Evolutionary conservation across 2,329 filamentous ascomycete species (phyloP).

Genomic region (Pseudocercospora musae): DNA sequence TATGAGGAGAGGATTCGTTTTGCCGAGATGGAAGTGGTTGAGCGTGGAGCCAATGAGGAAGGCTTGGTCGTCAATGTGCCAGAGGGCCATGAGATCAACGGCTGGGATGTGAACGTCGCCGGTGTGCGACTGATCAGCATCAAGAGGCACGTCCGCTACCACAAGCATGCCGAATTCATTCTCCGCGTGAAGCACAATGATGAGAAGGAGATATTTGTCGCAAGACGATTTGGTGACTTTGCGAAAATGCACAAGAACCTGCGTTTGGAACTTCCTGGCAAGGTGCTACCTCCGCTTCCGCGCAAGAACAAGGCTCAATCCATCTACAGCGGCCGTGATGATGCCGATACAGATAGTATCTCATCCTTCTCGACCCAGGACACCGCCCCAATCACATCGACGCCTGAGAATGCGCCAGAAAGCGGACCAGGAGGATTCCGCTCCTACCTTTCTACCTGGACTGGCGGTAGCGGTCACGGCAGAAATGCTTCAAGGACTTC

Average conservation of each 20-base stretch:
- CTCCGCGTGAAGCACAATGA: constrained; percentile 78
- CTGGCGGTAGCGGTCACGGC: constrained; percentile 37
- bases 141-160: constrained; percentile 83
- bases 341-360: constrained; percentile 72
- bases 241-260: constrained; percentile 72
- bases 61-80: constrained; percentile 83
- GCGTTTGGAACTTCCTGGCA: constrained; percentile 82
- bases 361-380: constrained; percentile 74
- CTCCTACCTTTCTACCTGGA: constrained; percentile 42
- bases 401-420: constrained; percentile 16
- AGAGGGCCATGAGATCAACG: constrained; percentile 87
- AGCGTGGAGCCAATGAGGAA: constrained; percentile 86
- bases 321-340: constrained; percentile 54
- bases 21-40: constrained; percentile 93
- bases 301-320: constrained; percentile 86
- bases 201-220: constrained; percentile 73
- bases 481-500: constrained; percentile 42
- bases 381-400: constrained; percentile 32
- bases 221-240: constrained; percentile 86
- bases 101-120: constrained; percentile 95
- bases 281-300: constrained; percentile 79
- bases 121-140: constrained; percentile 76
- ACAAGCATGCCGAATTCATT: constrained; percentile 91
- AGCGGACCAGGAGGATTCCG: constrained; percentile 39
- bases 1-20: constrained; percentile 98